phyloP scores from a whole-genome alignment of 2,329 filamentous ascomycete genomes.

The Talaromyces sp. region DNA sequence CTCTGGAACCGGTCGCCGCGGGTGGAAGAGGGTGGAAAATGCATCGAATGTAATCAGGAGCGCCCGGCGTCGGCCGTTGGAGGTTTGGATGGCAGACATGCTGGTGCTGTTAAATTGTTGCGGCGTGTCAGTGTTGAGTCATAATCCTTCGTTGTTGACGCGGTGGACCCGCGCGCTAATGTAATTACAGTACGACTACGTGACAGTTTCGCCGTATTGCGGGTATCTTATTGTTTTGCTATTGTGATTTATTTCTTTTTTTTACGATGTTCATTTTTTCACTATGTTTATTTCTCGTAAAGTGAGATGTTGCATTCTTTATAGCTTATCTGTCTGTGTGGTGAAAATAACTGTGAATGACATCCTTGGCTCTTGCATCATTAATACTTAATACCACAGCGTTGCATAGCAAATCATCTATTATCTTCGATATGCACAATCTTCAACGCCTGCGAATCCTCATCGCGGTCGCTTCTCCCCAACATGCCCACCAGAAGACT shows the following conservation, averaged over 20 bases:
- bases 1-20: conserved; percentile 31
- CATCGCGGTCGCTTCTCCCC: not conserved
- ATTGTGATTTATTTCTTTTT: no score
- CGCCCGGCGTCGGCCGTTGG: not conserved
- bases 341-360: not conserved
- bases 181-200: no score
- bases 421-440: not conserved
- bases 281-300: no score
- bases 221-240: no score
- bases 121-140: not conserved
- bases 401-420: not conserved
- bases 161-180: no score
- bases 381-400: not conserved
- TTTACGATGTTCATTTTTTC: no score
- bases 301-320: no score
- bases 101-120: not conserved
- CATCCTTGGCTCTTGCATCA: not conserved
- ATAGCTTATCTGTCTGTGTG: no score
- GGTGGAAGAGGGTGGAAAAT: conserved; percentile 41
- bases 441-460: not conserved
- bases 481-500: not conserved
- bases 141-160: not conserved
- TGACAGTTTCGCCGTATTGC: no score
- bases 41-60: conserved; percentile 44
- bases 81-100: not conserved